Conservation (phyloP, 495 filamentous ascomycete species). For the Daldinia childiae region DNA sequence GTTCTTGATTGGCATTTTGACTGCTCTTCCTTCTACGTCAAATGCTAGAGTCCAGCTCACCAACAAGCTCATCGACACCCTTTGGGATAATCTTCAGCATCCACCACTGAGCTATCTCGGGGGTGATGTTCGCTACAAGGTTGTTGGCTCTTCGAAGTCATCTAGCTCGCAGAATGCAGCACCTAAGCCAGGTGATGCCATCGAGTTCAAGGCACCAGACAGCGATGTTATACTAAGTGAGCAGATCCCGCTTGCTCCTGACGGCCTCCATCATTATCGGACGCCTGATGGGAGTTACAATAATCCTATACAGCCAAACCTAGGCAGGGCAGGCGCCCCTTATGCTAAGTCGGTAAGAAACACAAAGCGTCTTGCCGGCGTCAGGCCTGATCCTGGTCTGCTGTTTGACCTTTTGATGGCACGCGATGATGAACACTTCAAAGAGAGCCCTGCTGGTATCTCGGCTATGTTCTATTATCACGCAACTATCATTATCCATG, state of each 20-base stretch:
- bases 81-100: conserved; percentile 76
- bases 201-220: conserved; percentile 46
- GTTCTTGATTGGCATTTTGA: too few species aligned
- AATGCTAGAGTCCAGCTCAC: conserved; percentile 5
- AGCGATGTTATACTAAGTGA: conserved; percentile 51
- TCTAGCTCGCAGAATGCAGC: neutral
- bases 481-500: conserved; percentile 85
- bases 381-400: conserved; percentile 64
- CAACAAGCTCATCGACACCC: conserved; percentile 64
- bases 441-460: conserved; percentile 75
- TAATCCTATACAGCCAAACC: too few species aligned
- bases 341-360: too few species aligned
- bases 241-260: conserved; percentile 46
- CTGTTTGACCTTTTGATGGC: conserved; percentile 80
- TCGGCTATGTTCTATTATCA: conserved; percentile 87
- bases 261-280: conserved; percentile 57
- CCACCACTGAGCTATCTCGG: conserved; percentile 69
- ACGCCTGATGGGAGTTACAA: too few species aligned
- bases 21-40: neutral
- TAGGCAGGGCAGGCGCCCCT: too few species aligned
- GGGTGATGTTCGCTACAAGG: conserved; percentile 46
- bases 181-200: conserved; percentile 32
- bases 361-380: too few species aligned
- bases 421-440: conserved; percentile 63
- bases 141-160: conserved; percentile 20